Percentiles rank a stretch among this genome's conserved stretches.
Conservation (phyloP, 2,329 filamentous ascomycete species). For the Fusarium sp. region DNA sequence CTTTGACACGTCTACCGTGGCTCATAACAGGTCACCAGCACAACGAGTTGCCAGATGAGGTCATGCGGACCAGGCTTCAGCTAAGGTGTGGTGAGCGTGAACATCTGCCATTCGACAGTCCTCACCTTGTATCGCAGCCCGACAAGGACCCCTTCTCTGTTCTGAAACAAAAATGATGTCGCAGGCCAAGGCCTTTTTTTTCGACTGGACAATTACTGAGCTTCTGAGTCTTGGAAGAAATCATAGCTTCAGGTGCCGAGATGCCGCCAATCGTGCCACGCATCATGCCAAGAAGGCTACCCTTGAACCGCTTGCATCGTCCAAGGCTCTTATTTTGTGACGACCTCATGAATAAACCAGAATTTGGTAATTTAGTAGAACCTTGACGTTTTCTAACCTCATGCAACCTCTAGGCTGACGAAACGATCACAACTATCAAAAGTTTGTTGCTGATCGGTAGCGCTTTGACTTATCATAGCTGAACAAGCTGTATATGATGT, state of each 20-base stretch:
- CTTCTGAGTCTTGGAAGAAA: not conserved
- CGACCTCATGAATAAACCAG: not conserved
- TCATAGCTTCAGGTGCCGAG: constrained; percentile 8
- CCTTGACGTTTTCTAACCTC: not conserved
- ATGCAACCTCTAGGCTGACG: constrained; percentile 6
- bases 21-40: constrained; percentile 24
- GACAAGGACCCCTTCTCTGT: constrained; percentile 8
- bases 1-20: constrained; percentile 28
- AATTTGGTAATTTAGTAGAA: not conserved
- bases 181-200: constrained; percentile 5
- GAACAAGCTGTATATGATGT: not conserved
- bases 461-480: not conserved
- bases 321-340: constrained; percentile 19
- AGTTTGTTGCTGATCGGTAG: constrained; percentile 4
- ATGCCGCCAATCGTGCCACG: constrained; percentile 6
- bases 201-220: constrained; percentile 19
- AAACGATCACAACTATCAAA: not conserved
- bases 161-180: constrained; percentile 40
- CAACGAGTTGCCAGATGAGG: constrained; percentile 33
- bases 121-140: not conserved
- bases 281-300: constrained; percentile 19
- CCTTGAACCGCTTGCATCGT: constrained; percentile 33
- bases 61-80: constrained; percentile 36
- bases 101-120: constrained; percentile 22
- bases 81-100: constrained; percentile 22